Evolutionary conservation across 345 rosid species (phyloP), one percentile per base, ranked within the genome.

Genomic region (Aegle marmelos): DNA sequence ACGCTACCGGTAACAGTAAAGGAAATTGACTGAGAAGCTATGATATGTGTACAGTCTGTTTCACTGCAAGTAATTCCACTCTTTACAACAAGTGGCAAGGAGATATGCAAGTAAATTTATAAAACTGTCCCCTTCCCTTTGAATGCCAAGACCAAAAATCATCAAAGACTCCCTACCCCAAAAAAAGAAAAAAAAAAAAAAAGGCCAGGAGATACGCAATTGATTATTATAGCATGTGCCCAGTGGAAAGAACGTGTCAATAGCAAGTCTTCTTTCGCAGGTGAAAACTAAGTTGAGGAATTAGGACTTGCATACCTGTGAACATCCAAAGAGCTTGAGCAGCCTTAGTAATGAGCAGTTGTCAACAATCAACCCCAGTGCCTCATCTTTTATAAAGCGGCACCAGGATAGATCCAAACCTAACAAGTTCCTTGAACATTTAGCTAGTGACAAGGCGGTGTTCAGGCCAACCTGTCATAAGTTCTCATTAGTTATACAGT

Each of bases 341-440:
- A 85, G 79, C 82, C 57, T 81, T 76, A 91, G 78, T 68, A 84
- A 86, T 39, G 69, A 62, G 85, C 93, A 91, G 70, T 73, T 83
- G 76, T 82, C 82, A 48, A 84, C 85, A 72, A 90, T 89, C 85
- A 83, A 69, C 30, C 89, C 85, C n/a, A 90, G 71, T 27, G 88
- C 91, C 70, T 86, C 91, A 54, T 87, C 78, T 7, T 75, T 80
- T 72, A 91, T 76, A 45, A 76, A 85, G 65, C 91, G 86, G 80
- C 92, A 91, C 88, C 90, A 90, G 74, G 92, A 91, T 56, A 91
- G 76, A 83, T 90, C 91, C 88, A 91, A 84, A 70, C 58, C 83
- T 13, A 14, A 36, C 78, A 90, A 83, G 28, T 72, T 85, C 82
- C 82, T 87, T 45, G 90, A 81, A 9, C 71, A 27, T 59, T 81